Percentiles rank a stretch among this genome's conserved stretches.
phyloP scores from a whole-genome alignment of 164 flowering plant genomes.

The Tetracentron sinense region DNA sequence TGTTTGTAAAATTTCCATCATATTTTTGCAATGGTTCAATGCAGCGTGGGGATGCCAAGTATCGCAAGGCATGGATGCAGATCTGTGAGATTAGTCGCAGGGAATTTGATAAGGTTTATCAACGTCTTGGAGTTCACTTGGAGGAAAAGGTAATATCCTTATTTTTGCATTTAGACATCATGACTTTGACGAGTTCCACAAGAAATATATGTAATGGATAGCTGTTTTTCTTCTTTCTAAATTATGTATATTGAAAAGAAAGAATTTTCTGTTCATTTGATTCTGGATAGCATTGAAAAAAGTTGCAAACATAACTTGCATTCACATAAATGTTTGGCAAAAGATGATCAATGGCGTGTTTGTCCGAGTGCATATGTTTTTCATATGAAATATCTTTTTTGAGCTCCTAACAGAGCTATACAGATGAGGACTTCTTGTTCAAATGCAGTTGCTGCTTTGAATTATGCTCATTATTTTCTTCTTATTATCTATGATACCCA shows the following conservation, averaged over 20 bases:
- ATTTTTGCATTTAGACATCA: slow-evolving; percentile 1
- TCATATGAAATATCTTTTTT: neutral
- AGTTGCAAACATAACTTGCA: neutral
- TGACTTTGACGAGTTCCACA: neutral
- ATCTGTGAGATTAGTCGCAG: slow-evolving; percentile 92
- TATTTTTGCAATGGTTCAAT: slow-evolving; percentile 7
- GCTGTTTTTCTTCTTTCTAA: neutral
- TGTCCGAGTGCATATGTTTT: neutral
- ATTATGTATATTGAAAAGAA: too few relatives aligned
- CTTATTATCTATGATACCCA: too few relatives aligned
- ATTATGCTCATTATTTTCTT: too few relatives aligned
- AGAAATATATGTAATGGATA: too few relatives aligned
- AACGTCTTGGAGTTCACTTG: slow-evolving; percentile 71
- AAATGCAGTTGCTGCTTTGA: too few relatives aligned
- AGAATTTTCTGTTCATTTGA: neutral
- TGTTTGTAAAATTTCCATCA: neutral
- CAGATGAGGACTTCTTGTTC: too few relatives aligned
- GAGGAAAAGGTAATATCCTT: slow-evolving; percentile 74
- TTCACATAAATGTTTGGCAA: too few relatives aligned
- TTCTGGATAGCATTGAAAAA: neutral
- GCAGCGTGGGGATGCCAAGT: slow-evolving; percentile 75
- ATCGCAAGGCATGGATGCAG: slow-evolving; percentile 73
- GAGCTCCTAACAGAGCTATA: too few relatives aligned
- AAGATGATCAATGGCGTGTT: neutral
- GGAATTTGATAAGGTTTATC: slow-evolving; percentile 74